Base-by-base conservation (phyloP, 371 early-diverging fungal genomes). In the Syncephalastrum sp. region DNA sequence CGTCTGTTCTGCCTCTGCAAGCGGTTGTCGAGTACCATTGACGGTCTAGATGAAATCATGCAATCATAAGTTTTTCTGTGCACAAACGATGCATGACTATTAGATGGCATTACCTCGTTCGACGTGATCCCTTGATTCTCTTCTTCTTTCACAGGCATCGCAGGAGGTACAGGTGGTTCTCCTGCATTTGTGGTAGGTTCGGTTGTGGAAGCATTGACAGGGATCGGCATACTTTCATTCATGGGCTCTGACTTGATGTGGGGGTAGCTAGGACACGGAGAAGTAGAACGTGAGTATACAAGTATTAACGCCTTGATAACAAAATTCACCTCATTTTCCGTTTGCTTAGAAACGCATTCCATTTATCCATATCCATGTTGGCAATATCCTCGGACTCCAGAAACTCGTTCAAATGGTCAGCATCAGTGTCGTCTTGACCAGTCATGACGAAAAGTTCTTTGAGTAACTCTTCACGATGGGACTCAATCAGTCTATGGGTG, bases 391-490 rank as follows among this genome's bases (percentile, higher is more conserved):
- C 47, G 13, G 57, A 47, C 41, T 67, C 69, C 50, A 71, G 43
- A 59, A 75, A 75, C 1, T 42, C 41, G 47, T 56, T 57, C 19
- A 60, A 25, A 19, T 60, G 55, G 16, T 67, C 59, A 8, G 53
- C 54, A 5, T 57, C 68, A 29, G 62, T 56, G 41, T 67, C 59
- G 19, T 52, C 46, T 50, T 46, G 46, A 33, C 64, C 59, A 51
- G 59, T 69, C 41, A 73, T 41, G 12, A 61, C 46, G 54, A 67
- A 73, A 6, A 69, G 47, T 52, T 73, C 73, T 33, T 65, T 64
- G n/a, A 73, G 54, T 41, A 67, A 53, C 10, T 33, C n/a, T 16
- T 56, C 56, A 47, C 65, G 50, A 33, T 65, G 67, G 12, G 27
- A 50, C 33, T 56, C 58, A 47, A 69, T 58, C 12, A 50, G 23